These are phyloP conservation scores for Pseudocercospora musae DNA, from an alignment of 2,329 filamentous ascomycete species.

Conservation along the genomic window DNA sequence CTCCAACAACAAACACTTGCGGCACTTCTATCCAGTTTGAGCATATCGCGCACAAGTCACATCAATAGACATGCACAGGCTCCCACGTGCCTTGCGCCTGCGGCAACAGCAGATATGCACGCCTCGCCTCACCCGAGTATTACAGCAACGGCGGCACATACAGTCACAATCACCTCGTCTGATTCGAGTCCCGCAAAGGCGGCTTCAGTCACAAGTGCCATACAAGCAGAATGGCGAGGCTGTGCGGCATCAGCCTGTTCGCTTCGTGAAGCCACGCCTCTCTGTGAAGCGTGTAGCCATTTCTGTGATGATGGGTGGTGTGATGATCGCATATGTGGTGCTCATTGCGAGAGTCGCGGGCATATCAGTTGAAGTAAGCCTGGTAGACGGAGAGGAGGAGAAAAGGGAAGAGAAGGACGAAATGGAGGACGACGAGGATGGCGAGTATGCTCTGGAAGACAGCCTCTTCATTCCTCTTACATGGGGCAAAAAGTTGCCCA, in stretches of 20 bases:
- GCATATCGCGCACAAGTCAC: background rate
- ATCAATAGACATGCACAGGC: slow-evolving; percentile 26
- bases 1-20: background rate
- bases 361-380: background rate
- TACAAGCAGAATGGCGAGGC: slow-evolving; percentile 24
- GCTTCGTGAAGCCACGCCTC: slow-evolving; percentile 39
- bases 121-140: slow-evolving; percentile 7
- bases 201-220: slow-evolving; percentile 12
- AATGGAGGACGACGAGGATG: slow-evolving; percentile 28
- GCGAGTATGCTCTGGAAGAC: slow-evolving; percentile 36
- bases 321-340: slow-evolving; percentile 22
- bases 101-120: slow-evolving; percentile 23
- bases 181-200: slow-evolving; percentile 10
- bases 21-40: background rate
- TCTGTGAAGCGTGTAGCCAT: slow-evolving; percentile 20
- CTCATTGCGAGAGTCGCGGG: slow-evolving; percentile 20
- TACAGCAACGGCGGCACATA: slow-evolving; percentile 3
- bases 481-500: slow-evolving; percentile 41
- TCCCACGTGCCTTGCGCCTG: slow-evolving; percentile 30
- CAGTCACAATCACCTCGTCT: background rate
- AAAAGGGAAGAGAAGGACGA: slow-evolving; percentile 21
- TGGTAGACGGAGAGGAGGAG: slow-evolving; percentile 11
- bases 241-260: slow-evolving; percentile 37
- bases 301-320: slow-evolving; percentile 23
- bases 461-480: slow-evolving; percentile 50